phyloP scores from a whole-genome alignment of 192 early-diverging fungal genomes.

The Backusella circina region DNA sequence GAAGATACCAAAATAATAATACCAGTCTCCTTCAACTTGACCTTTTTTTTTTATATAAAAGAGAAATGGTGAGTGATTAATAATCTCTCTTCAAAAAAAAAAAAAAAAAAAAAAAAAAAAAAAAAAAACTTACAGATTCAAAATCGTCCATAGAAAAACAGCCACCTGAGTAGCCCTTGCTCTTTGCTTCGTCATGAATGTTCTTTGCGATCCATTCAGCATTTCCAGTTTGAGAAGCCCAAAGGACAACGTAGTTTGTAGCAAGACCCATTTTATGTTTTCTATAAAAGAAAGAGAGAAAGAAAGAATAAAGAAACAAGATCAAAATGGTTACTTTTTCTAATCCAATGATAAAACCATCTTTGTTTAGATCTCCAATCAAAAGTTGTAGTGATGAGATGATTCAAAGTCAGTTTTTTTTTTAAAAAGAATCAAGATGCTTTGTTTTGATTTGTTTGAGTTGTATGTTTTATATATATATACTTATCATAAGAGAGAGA shows the following conservation, averaged over 20 bases:
- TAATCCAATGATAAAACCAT: not conserved
- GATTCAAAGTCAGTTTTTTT: not conserved
- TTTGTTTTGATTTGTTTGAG: not conserved
- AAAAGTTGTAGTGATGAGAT: not conserved
- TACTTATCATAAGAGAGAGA: too few species aligned
- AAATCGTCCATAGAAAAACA: slow-evolving; percentile 73
- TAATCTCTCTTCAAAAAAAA: not conserved
- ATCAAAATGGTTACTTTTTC: not conserved
- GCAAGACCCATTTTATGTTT: not conserved
- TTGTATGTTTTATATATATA: not conserved
- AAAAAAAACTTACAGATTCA: slow-evolving; percentile 46
- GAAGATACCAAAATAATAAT: slow-evolving; percentile 81
- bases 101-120: not conserved
- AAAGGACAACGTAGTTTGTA: slow-evolving; percentile 53
- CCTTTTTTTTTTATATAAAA: not conserved
- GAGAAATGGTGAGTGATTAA: not conserved
- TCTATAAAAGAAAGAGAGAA: not conserved
- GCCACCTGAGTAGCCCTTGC: slow-evolving; percentile 63
- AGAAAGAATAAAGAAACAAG: not conserved
- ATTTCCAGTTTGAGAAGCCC: slow-evolving; percentile 93
- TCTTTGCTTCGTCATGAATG: slow-evolving; percentile 70
- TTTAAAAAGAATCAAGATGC: not conserved
- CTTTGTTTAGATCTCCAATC: not conserved
- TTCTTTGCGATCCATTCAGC: slow-evolving; percentile 90
- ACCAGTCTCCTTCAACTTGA: slow-evolving; percentile 21